A percentile compares a stretch with the other conserved stretches of the same genome.
phyloP scores from a whole-genome alignment of 371 early-diverging fungal species.

The Funneliformis caledonium region DNA sequence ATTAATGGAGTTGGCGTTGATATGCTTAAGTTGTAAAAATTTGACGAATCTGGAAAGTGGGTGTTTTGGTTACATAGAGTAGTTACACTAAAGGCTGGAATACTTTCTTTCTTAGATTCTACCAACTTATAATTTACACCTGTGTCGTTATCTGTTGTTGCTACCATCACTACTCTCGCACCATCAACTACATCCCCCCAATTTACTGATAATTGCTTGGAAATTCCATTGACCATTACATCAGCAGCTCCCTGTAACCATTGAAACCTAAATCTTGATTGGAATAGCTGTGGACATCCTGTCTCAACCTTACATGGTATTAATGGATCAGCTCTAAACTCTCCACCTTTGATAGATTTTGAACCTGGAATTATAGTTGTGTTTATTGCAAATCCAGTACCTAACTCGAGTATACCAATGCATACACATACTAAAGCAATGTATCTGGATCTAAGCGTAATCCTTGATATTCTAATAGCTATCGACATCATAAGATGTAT shows the following conservation, averaged over 20 bases:
- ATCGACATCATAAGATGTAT: no score
- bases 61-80: background rate
- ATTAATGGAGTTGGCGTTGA: background rate
- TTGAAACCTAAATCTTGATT: background rate
- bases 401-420: no score
- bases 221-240: background rate
- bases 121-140: background rate
- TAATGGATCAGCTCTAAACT: background rate
- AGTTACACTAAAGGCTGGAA: background rate
- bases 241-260: background rate
- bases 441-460: no score
- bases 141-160: background rate
- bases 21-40: background rate
- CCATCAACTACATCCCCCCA: background rate
- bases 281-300: background rate
- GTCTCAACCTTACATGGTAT: background rate
- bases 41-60: background rate
- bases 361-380: background rate
- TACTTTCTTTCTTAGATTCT: background rate
- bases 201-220: background rate
- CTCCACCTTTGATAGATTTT: background rate
- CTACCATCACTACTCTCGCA: background rate
- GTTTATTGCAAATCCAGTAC: background rate
- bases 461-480: no score
- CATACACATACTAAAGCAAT: no score